Evolutionary conservation across 2,329 filamentous ascomycete species (phyloP).

Genomic region (Exserohilum rostratum): DNA sequence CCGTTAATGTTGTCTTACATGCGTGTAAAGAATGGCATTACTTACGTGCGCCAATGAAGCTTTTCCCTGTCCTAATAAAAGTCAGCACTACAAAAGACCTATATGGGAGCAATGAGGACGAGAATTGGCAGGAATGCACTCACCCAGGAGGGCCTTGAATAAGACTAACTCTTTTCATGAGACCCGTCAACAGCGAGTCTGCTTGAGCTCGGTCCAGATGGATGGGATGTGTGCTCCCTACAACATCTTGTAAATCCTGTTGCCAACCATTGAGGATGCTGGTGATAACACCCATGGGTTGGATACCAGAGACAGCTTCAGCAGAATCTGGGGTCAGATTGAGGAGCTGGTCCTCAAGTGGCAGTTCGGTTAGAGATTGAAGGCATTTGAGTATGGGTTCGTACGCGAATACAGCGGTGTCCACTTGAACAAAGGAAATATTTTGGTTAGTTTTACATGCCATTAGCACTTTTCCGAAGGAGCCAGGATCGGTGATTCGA

Average conservation of each 20-base stretch:
- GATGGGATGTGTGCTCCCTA: constrained; percentile 34
- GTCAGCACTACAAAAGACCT: constrained; percentile 12
- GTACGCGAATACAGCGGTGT: constrained; percentile 71
- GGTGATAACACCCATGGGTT: constrained; percentile 32
- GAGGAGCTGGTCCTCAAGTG: constrained; percentile 62
- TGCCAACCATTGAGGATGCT: constrained; percentile 24
- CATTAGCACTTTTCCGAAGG: constrained; percentile 56
- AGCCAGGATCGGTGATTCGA: constrained; percentile 56
- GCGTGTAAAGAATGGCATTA: background rate
- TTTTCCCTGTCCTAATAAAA: constrained; percentile 71
- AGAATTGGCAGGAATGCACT: too few relatives aligned
- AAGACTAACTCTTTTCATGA: constrained; percentile 62
- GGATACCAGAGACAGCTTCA: constrained; percentile 31
- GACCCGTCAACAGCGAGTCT: constrained; percentile 60
- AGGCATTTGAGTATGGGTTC: constrained; percentile 69
- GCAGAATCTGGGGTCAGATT: constrained; percentile 21
- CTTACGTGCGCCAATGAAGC: constrained; percentile 67
- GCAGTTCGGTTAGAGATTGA: constrained; percentile 61
- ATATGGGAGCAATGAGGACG: too few relatives aligned
- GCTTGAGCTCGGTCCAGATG: constrained; percentile 62
- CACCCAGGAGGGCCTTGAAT: constrained; percentile 72
- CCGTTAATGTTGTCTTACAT: background rate
- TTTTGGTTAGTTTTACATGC: constrained; percentile 28
- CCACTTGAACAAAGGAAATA: constrained; percentile 63
- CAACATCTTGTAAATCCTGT: constrained; percentile 24